Evolutionary conservation across 192 early-diverging fungal genomes (phyloP), one percentile per base, ranked within the genome.

Genomic region (Spizellomyces punctatus): DNA sequence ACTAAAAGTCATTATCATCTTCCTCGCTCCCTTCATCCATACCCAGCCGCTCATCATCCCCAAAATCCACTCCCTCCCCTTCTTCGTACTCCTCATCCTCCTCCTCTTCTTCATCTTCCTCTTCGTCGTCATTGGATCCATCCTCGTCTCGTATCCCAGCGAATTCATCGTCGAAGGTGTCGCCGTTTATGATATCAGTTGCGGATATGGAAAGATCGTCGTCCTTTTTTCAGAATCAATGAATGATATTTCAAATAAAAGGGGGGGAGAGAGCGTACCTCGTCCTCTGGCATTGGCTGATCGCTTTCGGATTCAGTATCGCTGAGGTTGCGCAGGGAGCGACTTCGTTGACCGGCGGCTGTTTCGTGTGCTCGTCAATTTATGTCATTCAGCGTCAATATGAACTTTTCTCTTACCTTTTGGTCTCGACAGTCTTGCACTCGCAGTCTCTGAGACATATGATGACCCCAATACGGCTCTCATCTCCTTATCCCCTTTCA

Each of bases 401-500:
- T 56, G 7, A 5, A 49, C 4, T 27, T 36, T 46, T 8, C n/a
- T 4, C 19, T 17, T 44, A 27, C 42, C 54, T 63, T 73, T 77
- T 48, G 75, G 66, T 65, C 72, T 6, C 22, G 75, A 27, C 75
- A 57, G 21, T 47, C 58, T 0, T 58, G 71, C 63, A 45, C 44
- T 60, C 5, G 47, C 65, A 44, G 10, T 59, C n/a, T 63, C 64
- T 12, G 45, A 47, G 16, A 45, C 50, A 7, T 19, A 17, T 21
- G 8, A 19, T 6, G 19, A 58, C 17, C 52, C 14, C 17, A 79
- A 49, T 5, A 46, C 21, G 5, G 59, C 71, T 14, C 68, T 65
- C 21, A 81, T 78, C 21, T 85, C 81, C 48, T 82, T 86, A 46
- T 83, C 84, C 5, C 80, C 85, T 5, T 78, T 61, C 8, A 86